Percentiles rank a stretch among this genome's conserved stretches.
Conservation (phyloP, 495 filamentous ascomycete species). For the Neurospora intermedia region DNA sequence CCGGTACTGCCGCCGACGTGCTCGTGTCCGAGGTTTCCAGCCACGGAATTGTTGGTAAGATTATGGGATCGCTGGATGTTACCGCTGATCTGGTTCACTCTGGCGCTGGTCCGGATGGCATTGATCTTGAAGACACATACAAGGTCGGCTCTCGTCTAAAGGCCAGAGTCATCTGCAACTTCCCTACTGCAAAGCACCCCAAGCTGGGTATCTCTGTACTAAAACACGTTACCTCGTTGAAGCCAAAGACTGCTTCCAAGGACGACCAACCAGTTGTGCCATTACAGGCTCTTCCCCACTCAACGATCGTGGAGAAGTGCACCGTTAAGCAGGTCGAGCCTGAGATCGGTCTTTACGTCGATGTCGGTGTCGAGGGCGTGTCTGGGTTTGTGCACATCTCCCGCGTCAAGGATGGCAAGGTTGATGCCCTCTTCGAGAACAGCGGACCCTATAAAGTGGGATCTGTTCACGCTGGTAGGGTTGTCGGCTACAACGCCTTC, state of each 20-base stretch:
- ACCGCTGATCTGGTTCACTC: constrained; percentile 87
- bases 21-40: constrained; percentile 63
- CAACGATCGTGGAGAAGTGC: constrained; percentile 62
- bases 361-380: constrained; percentile 62
- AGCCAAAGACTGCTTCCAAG: constrained; percentile 31
- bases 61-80: constrained; percentile 84
- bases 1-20: constrained; percentile 79
- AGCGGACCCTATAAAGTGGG: constrained; percentile 67
- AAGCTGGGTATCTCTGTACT: constrained; percentile 81
- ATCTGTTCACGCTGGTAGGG: constrained; percentile 64
- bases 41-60: constrained; percentile 56
- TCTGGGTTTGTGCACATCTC: constrained; percentile 91
- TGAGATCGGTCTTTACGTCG: constrained; percentile 67
- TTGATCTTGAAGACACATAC: constrained; percentile 61
- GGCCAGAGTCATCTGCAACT: constrained; percentile 75
- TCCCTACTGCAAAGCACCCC: constrained; percentile 62
- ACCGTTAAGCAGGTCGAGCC: constrained; percentile 69
- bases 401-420: constrained; percentile 70
- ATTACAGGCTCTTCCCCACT: constrained; percentile 52
- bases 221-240: constrained; percentile 65
- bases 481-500: constrained; percentile 75
- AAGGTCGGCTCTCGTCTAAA: constrained; percentile 74
- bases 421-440: constrained; percentile 66
- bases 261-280: constrained; percentile 25
- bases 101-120: constrained; percentile 50